Percentiles rank a stretch among this genome's conserved stretches.
Evolutionary conservation across 768 basidiomycete genomes (phyloP).

Genomic region (Sistotremastrum suecicum): DNA sequence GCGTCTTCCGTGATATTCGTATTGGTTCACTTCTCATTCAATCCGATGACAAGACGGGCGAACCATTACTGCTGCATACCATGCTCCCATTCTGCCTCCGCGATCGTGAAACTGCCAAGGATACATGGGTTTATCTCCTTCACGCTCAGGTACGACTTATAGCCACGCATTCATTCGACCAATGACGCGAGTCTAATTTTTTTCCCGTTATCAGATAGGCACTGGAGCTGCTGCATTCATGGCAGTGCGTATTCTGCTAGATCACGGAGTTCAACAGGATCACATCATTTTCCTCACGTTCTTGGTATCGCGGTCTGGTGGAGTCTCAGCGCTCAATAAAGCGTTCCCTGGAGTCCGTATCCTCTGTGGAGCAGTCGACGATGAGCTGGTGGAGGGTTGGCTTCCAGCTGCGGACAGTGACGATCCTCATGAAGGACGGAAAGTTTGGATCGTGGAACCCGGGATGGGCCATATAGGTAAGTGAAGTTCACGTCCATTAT

Average conservation of each 20-base stretch:
- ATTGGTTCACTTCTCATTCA: slow-evolving; percentile 88
- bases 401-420: slow-evolving; percentile 40
- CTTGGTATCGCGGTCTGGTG: slow-evolving; percentile 72
- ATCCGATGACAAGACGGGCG: slow-evolving; percentile 70
- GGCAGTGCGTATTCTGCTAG: slow-evolving; percentile 85
- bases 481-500: slow-evolving; percentile 7
- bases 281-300: slow-evolving; percentile 85
- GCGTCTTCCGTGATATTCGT: slow-evolving; percentile 75
- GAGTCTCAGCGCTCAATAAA: slow-evolving; percentile 57
- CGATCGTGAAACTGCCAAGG: slow-evolving; percentile 41
- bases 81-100: slow-evolving; percentile 69
- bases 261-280: slow-evolving; percentile 78
- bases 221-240: slow-evolving; percentile 90
- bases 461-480: slow-evolving; percentile 82
- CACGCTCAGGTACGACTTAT: slow-evolving; percentile 58
- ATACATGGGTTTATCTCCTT: slow-evolving; percentile 75
- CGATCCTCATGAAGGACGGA: slow-evolving; percentile 30
- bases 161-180: too few species aligned
- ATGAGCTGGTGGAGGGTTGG: slow-evolving; percentile 63
- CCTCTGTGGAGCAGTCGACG: slow-evolving; percentile 74
- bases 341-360: slow-evolving; percentile 82
- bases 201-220: slow-evolving; percentile 45
- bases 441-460: slow-evolving; percentile 75
- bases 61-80: slow-evolving; percentile 74
- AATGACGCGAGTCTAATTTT: too few species aligned